Evolutionary conservation across 2,329 filamentous ascomycete species (phyloP), one percentile per base, ranked within the genome.

Genomic region (Botrytis pseudocinerea): DNA sequence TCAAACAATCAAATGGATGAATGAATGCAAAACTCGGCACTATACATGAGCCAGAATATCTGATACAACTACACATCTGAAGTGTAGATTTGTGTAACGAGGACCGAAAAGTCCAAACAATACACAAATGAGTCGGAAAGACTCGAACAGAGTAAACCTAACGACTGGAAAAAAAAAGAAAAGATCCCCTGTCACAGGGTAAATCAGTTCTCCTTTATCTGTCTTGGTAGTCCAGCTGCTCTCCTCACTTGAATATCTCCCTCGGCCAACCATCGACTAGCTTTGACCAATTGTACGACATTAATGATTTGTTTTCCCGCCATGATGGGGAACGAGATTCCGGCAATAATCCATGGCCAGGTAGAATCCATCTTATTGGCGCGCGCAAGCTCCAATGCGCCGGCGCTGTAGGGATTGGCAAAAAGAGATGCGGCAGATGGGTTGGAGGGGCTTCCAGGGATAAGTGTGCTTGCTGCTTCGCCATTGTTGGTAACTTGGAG

Each of bases 221-320:
- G 85, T 77, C 85, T 85, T 38, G 87, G 86, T 42, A 90, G 80
- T 5, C 89, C 89, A 74, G 82, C 83, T 38, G 83, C 85, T 77
- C 82, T 88, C 79, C 94, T 88, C 75, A 87, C 85, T 78, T 89
- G 87, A 51, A 92, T 83, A 79, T 99, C 96, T n/a, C 94, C 94
- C 83, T 98, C 95, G 0, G 94, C 96, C 57, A 99, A 87, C 91
- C 93, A 97, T 80, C 90, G 90, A 83, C 94, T 95, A 10, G 96
- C 96, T 83, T 98, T 97, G 80, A 97, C 89, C 78, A 99, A 88
- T 85, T 99, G 96, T 65, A 98, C 88, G 69, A 98, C 87, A 80
- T 99, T 99, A 86, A 98, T 93, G 80, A 92, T 87, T 82, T 99
- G 96, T 88, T 99, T 99, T 78, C 91, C 87, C 38, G 90, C 85